Evolutionary conservation across 2,329 filamentous ascomycete genomes (phyloP).

Genomic region (Colletotrichum chrysophilum): DNA sequence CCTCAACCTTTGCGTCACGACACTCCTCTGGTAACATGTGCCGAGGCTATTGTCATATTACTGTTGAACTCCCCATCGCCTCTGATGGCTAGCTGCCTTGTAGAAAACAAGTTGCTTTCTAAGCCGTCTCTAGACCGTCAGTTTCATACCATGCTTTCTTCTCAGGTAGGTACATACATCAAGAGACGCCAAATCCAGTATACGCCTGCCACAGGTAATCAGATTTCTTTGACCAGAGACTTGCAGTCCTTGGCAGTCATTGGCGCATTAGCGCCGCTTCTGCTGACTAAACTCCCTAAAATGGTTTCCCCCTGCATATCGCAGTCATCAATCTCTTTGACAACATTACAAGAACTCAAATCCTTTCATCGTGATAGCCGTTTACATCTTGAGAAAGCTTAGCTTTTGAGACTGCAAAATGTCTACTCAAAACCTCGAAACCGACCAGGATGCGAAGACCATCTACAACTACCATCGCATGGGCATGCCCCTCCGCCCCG

Average conservation of each 20-base stretch:
- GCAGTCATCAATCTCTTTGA: not conserved
- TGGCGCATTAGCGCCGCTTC: not conserved
- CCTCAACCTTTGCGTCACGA: not conserved
- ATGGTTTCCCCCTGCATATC: not conserved
- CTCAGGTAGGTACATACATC: not conserved
- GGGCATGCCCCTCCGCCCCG: conserved; percentile 36
- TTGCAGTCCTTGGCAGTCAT: not conserved
- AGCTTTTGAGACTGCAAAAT: not conserved
- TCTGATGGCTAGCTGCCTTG: not conserved
- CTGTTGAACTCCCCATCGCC: not conserved
- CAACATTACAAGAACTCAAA: not conserved
- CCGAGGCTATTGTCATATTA: not conserved
- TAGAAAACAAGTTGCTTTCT: not conserved
- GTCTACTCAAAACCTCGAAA: not conserved
- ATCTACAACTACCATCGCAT: conserved; percentile 52
- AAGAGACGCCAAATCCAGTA: not conserved
- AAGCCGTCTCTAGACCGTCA: not conserved
- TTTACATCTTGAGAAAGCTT: not conserved
- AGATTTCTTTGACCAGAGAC: not conserved
- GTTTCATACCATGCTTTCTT: not conserved
- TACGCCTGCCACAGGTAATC: not conserved
- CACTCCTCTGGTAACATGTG: not conserved
- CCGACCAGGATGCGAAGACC: conserved; percentile 36
- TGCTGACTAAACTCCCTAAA: not conserved
- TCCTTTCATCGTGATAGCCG: not conserved